A percentile compares a stretch with the other conserved stretches of the same genome.
phyloP scores from a whole-genome alignment of 176 grass and related monocot genomes.

The Musa itinerans region DNA sequence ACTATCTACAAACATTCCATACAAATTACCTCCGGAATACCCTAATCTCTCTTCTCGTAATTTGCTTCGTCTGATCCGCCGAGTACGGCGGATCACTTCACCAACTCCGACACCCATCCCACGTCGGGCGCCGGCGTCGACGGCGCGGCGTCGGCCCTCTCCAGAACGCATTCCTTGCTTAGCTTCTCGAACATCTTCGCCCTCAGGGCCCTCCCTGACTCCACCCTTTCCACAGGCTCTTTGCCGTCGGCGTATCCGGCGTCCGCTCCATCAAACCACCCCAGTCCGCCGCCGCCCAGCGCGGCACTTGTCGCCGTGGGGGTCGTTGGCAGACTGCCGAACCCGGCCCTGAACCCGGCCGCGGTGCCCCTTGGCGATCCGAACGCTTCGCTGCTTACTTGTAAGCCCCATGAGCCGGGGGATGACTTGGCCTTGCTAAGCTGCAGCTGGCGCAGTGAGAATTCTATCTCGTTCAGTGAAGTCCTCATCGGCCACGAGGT shows the following conservation, averaged over 20 bases:
- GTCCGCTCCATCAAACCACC: not conserved
- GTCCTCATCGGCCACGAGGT: not conserved
- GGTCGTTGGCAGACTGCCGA: conserved; percentile 2
- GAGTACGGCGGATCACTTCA: not conserved
- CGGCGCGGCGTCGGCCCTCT: not conserved
- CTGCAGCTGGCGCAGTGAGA: not conserved
- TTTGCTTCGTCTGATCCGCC: not conserved
- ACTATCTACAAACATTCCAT: too few species aligned
- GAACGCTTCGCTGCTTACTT: not conserved
- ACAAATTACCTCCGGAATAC: too few species aligned
- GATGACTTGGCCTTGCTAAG: not conserved
- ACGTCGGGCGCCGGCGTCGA: not conserved
- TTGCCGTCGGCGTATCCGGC: not conserved
- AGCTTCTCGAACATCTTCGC: not conserved
- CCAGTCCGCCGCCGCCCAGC: not conserved
- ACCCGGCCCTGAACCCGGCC: not conserved
- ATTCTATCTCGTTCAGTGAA: not conserved
- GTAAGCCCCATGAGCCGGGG: not conserved
- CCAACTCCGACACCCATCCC: not conserved
- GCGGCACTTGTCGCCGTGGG: not conserved
- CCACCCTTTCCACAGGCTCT: not conserved
- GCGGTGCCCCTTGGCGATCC: not conserved
- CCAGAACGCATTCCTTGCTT: not conserved
- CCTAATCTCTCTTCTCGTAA: too few species aligned
- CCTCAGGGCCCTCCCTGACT: conserved; percentile 1